These are phyloP conservation scores for Saccharomyces kudriavzevii DNA, from an alignment of 805 yeast genomes.

Conservation along the genomic window DNA sequence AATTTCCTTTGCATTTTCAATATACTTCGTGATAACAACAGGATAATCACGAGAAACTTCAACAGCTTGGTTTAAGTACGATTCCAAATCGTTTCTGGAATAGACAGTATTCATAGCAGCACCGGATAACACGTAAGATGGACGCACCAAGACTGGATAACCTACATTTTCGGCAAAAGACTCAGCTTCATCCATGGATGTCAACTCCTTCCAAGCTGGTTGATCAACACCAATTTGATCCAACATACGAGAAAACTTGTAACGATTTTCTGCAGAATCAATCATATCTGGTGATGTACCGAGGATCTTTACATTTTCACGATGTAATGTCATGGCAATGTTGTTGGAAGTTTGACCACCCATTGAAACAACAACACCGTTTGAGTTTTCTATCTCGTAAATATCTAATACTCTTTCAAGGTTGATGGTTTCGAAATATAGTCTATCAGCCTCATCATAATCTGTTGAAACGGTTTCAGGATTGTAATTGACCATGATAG, in stretches of 20 bases:
- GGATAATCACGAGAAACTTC: conserved; percentile 98
- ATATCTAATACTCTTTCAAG: conserved; percentile 91
- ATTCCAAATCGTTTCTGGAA: conserved; percentile 78
- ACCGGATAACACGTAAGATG: conserved; percentile 94
- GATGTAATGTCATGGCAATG: conserved; percentile 84
- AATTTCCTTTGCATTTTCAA: conserved; percentile 94
- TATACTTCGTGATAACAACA: conserved; percentile 92
- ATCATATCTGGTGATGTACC: conserved; percentile 99
- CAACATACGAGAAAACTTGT: conserved; percentile 94
- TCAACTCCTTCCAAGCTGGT: conserved; percentile 98
- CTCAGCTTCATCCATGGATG: conserved; percentile 88
- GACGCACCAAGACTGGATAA: conserved; percentile 94
- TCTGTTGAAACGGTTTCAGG: conserved; percentile 99
- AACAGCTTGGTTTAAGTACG: conserved; percentile 86
- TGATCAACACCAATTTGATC: conserved; percentile 96
- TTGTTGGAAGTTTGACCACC: conserved; percentile 99
- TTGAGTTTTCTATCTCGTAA: conserved; percentile 81
- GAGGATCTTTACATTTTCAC: conserved; percentile 88
- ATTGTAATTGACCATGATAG: conserved; percentile 94
- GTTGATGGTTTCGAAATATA: conserved; percentile 91
- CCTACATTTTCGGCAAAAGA: conserved; percentile 82
- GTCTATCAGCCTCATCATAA: conserved; percentile 94
- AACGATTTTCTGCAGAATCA: conserved; percentile 96
- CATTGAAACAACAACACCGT: conserved; percentile 93
- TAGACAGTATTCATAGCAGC: conserved; percentile 98